Conservation (phyloP, 2,329 filamentous ascomycete species). For the Pseudocercospora crystallina region DNA sequence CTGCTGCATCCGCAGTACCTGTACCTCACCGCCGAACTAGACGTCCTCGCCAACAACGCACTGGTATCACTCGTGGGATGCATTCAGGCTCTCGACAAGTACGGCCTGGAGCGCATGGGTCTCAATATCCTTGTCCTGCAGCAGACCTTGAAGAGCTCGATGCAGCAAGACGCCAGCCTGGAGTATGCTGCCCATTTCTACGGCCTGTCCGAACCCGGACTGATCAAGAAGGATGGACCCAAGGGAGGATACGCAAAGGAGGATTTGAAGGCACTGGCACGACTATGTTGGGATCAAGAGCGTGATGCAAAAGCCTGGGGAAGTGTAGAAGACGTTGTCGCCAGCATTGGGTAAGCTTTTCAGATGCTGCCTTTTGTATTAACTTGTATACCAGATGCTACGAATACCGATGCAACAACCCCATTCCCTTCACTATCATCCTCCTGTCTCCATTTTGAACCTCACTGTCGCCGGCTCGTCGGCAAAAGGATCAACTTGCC, state of each 20-base stretch:
- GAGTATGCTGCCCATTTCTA: constrained; percentile 67
- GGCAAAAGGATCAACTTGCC: background rate
- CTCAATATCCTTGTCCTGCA: constrained; percentile 93
- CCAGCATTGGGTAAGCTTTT: constrained; percentile 18
- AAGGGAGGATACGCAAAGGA: constrained; percentile 37
- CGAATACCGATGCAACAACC: background rate
- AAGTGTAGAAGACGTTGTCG: constrained; percentile 24
- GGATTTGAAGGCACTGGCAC: constrained; percentile 43
- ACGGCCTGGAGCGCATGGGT: constrained; percentile 83
- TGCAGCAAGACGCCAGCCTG: constrained; percentile 70
- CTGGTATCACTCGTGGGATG: constrained; percentile 69
- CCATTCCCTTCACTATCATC: background rate
- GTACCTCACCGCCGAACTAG: constrained; percentile 76
- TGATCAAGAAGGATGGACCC: constrained; percentile 37
- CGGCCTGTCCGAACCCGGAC: constrained; percentile 58
- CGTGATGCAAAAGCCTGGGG: constrained; percentile 24
- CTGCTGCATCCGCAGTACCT: constrained; percentile 66
- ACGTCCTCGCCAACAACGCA: constrained; percentile 73
- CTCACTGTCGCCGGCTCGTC: background rate
- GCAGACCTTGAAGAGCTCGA: constrained; percentile 86
- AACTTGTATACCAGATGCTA: background rate
- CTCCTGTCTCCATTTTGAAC: too few species aligned
- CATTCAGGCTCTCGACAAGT: constrained; percentile 78
- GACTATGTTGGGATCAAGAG: constrained; percentile 34
- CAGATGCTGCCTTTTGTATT: background rate